These are phyloP conservation scores for Candida glucosophila DNA, from an alignment of 1,139 yeast species.

Conservation along the genomic window DNA sequence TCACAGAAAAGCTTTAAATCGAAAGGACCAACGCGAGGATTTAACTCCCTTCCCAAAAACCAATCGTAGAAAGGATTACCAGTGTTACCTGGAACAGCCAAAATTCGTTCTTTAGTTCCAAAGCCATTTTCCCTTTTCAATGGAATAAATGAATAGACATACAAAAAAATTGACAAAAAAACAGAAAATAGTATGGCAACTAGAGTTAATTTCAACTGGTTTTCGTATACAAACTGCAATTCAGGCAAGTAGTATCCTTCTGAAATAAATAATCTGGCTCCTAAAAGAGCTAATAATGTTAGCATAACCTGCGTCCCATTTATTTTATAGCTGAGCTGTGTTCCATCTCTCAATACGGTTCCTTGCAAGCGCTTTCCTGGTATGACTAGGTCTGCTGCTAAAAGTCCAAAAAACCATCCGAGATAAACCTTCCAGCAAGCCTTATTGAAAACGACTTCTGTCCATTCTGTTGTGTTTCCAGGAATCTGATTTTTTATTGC, in stretches of 20 bases:
- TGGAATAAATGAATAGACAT: constrained; percentile 59
- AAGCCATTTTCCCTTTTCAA: constrained; percentile 39
- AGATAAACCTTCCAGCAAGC: constrained; percentile 57
- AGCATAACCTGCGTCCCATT: constrained; percentile 62
- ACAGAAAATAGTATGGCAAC: constrained; percentile 60
- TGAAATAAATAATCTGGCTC: constrained; percentile 42
- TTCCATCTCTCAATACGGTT: constrained; percentile 65
- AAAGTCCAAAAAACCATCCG: constrained; percentile 67
- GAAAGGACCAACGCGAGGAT: constrained; percentile 79
- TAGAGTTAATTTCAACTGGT: constrained; percentile 57
- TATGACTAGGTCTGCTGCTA: constrained; percentile 51
- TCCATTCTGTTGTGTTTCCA: constrained; percentile 13
- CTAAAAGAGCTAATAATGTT: constrained; percentile 37
- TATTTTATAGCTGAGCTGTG: constrained; percentile 62
- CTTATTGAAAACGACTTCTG: constrained; percentile 23
- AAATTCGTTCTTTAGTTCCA: constrained; percentile 56
- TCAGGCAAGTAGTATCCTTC: constrained; percentile 61
- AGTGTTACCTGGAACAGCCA: constrained; percentile 84
- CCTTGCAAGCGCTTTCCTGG: constrained; percentile 74
- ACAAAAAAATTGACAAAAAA: constrained; percentile 55
- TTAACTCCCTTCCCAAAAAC: constrained; percentile 95
- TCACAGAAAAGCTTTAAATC: constrained; percentile 91
- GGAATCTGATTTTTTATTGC: constrained; percentile 23
- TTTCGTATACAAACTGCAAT: constrained; percentile 61
- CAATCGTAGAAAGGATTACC: constrained; percentile 75